Evolutionary conservation across 2,329 filamentous ascomycete species (phyloP).

Genomic region (Cercospora brassicicola): DNA sequence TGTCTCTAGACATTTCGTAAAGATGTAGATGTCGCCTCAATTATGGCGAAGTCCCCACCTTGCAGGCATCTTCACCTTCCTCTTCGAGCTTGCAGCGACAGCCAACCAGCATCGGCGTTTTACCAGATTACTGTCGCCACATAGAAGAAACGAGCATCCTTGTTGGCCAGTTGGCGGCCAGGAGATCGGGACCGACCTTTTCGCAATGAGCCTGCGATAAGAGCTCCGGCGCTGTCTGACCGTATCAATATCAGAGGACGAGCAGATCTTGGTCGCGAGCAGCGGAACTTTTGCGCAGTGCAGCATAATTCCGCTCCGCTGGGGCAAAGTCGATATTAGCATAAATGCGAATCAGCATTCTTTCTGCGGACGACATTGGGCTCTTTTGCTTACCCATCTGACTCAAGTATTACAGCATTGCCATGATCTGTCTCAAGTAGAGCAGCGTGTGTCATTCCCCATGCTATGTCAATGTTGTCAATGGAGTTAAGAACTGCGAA

Average conservation of each 20-base stretch:
- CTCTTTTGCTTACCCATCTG: no score
- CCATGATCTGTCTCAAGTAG: neutral
- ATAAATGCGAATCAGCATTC: neutral
- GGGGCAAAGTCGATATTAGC: neutral
- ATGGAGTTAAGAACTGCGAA: neutral
- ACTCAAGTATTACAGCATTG: no score
- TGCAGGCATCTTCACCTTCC: neutral
- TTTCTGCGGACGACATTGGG: neutral
- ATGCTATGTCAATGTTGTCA: neutral
- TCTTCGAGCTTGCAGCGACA: neutral
- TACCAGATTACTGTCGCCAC: neutral
- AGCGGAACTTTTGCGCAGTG: neutral
- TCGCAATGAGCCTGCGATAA: neutral
- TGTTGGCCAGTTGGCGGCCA: neutral
- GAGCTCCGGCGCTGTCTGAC: neutral
- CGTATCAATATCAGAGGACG: neutral
- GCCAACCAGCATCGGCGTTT: neutral
- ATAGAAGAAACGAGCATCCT: neutral
- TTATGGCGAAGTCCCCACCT: neutral
- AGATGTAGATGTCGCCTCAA: neutral
- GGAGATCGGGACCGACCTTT: neutral
- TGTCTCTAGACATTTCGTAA: neutral
- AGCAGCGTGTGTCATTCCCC: neutral
- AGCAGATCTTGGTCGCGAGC: neutral
- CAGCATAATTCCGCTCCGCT: neutral